Percentiles rank a stretch among this genome's conserved stretches.
phyloP scores from a whole-genome alignment of 2,329 filamentous ascomycete genomes.

The Sporothrix inflata region DNA sequence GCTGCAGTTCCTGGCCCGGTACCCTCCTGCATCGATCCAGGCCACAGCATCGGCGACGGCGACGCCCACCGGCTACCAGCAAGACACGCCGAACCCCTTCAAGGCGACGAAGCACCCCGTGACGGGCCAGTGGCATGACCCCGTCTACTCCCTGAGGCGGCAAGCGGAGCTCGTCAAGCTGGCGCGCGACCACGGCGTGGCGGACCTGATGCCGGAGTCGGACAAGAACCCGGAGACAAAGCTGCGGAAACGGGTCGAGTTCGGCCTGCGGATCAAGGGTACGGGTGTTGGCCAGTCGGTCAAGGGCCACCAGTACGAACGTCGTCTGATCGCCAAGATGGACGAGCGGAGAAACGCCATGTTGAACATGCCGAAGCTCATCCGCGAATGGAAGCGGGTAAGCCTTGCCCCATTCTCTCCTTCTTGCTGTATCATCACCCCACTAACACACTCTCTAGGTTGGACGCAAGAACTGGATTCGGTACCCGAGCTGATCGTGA shows the following conservation, averaged over 20 bases:
- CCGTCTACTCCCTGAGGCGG: constrained; percentile 78
- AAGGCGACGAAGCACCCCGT: constrained; percentile 73
- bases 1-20: constrained; percentile 84
- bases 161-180: constrained; percentile 92
- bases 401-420: constrained; percentile 44
- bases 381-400: constrained; percentile 92
- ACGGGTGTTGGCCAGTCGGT: constrained; percentile 90
- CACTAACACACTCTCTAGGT: constrained; percentile 47
- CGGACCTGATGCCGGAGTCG: constrained; percentile 76
- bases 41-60: constrained; percentile 48
- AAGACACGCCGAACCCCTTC: constrained; percentile 76
- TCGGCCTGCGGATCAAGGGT: constrained; percentile 83
- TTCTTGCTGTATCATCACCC: constrained; percentile 26
- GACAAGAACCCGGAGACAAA: constrained; percentile 74
- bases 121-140: constrained; percentile 82
- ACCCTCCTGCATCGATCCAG: constrained; percentile 71
- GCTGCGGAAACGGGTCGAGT: constrained; percentile 73
- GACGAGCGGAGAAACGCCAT: constrained; percentile 90
- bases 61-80: constrained; percentile 55
- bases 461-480: constrained; percentile 60
- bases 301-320: constrained; percentile 94
- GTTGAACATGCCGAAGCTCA: constrained; percentile 90
- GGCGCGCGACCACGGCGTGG: constrained; percentile 75
- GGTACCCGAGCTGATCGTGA: constrained; percentile 58
- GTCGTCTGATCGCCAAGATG: constrained; percentile 78